A percentile compares a stretch with the other conserved stretches of the same genome.
These are phyloP conservation scores for Xylaria sp. DNA, from an alignment of 2,329 filamentous ascomycete species.

Conservation along the genomic window DNA sequence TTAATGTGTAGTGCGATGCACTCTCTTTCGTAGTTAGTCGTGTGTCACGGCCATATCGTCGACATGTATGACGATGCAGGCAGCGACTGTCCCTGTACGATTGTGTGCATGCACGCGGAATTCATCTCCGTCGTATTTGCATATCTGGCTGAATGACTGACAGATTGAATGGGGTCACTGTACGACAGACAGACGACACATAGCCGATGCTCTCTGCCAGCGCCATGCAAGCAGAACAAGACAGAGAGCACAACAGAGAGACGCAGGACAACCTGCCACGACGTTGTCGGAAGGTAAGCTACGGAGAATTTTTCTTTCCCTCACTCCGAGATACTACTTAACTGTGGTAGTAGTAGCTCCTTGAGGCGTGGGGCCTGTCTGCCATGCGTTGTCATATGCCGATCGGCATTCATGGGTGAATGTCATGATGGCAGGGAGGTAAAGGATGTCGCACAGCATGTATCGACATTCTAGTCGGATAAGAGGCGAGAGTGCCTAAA, in stretches of 20 bases:
- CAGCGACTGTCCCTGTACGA: neutral
- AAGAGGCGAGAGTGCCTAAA: conserved; percentile 10
- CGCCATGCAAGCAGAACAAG: neutral
- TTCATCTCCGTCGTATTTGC: neutral
- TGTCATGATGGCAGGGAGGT: neutral
- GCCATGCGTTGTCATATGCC: neutral
- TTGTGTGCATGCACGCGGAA: neutral
- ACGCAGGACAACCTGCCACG: conserved; percentile 11
- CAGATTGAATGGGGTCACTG: neutral
- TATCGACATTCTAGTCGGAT: conserved; percentile 4
- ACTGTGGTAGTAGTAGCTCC: conserved; percentile 2
- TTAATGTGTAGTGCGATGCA: no score
- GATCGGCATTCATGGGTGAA: neutral
- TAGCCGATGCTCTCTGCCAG: neutral
- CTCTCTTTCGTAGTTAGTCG: neutral
- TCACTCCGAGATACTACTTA: conserved; percentile 3
- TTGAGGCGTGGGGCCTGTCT: neutral
- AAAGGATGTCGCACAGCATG: neutral
- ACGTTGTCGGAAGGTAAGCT: conserved; percentile 7
- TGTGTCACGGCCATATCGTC: neutral
- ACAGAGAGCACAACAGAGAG: neutral
- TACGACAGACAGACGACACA: neutral
- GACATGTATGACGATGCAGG: neutral
- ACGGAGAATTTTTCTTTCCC: conserved; percentile 6
- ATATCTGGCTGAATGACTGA: neutral